These are phyloP conservation scores for Debaryomyces subglobosus DNA, from an alignment of 1,139 yeast species.

Conservation along the genomic window DNA sequence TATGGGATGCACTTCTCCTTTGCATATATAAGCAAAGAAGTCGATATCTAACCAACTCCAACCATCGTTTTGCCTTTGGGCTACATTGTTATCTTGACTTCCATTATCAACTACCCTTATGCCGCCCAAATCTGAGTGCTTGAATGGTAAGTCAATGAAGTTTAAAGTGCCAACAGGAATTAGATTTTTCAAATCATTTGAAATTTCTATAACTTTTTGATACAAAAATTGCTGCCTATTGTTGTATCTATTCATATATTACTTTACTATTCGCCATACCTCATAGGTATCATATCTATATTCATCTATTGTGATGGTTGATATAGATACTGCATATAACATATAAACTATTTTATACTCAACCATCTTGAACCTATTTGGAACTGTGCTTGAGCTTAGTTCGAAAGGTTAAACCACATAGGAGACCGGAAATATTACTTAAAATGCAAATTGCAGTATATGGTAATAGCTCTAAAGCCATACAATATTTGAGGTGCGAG, in stretches of 20 bases:
- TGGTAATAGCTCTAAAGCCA: no score
- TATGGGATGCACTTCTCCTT: slow-evolving; percentile 18
- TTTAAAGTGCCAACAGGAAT: slow-evolving; percentile 53
- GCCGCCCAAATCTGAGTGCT: slow-evolving; percentile 24
- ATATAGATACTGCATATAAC: neutral
- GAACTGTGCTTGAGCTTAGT: no score
- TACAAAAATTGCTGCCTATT: neutral
- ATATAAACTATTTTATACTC: neutral
- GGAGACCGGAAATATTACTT: no score
- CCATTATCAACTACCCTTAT: slow-evolving; percentile 13
- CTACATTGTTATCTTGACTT: neutral
- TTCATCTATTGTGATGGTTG: neutral
- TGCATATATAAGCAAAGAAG: slow-evolving; percentile 19
- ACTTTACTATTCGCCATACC: neutral
- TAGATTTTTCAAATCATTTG: slow-evolving; percentile 44
- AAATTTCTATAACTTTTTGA: slow-evolving; percentile 24
- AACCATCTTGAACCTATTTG: no score
- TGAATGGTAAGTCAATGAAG: slow-evolving; percentile 42
- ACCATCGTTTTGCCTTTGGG: slow-evolving; percentile 30
- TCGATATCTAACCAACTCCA: slow-evolving; percentile 60
- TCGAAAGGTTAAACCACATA: no score
- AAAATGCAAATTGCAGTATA: no score
- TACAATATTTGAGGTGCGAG: no score
- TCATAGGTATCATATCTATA: neutral
- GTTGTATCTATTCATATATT: neutral